A percentile compares a stretch with the other conserved stretches of the same genome.
These are phyloP conservation scores for Penicillium taxi DNA, from an alignment of 495 filamentous ascomycete species.

Conservation along the genomic window DNA sequence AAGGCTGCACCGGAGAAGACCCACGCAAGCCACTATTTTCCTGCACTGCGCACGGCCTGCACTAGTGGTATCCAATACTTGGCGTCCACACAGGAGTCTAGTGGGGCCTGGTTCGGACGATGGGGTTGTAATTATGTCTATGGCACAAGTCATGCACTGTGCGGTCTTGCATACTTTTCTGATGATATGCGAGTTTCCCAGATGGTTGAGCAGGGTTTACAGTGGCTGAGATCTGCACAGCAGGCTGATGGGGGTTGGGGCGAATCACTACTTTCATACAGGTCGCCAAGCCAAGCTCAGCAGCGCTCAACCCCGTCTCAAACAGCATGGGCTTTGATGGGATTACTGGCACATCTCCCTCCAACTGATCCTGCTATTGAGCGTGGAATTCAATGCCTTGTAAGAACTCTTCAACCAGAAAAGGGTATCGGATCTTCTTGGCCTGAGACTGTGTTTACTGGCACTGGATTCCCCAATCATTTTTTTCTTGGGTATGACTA, in stretches of 20 bases:
- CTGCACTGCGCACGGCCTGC: background rate
- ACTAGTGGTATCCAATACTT: background rate
- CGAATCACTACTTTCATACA: constrained; percentile 24
- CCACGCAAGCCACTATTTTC: background rate
- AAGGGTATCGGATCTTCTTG: constrained; percentile 14
- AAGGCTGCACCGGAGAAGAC: background rate
- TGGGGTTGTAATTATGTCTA: constrained; percentile 36
- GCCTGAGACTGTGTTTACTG: constrained; percentile 22
- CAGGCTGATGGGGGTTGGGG: constrained; percentile 34
- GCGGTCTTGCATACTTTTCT: constrained; percentile 18
- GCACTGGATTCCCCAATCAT: constrained; percentile 30
- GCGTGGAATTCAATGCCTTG: constrained; percentile 15
- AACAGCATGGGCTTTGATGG: constrained; percentile 32
- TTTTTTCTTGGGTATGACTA: constrained; percentile 29
- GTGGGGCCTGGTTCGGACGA: constrained; percentile 29
- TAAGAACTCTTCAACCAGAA: background rate
- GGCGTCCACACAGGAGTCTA: constrained; percentile 15
- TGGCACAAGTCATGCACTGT: constrained; percentile 30
- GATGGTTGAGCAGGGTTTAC: constrained; percentile 1
- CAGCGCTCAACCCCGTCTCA: constrained; percentile 19
- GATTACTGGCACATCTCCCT: constrained; percentile 16
- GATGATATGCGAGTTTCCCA: no score
- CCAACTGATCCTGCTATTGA: constrained; percentile 8
- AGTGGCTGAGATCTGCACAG: constrained; percentile 24
- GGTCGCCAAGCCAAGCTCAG: constrained; percentile 1